phyloP scores from a whole-genome alignment of 805 yeast species.

The Nakazawaea ishiwadae region DNA sequence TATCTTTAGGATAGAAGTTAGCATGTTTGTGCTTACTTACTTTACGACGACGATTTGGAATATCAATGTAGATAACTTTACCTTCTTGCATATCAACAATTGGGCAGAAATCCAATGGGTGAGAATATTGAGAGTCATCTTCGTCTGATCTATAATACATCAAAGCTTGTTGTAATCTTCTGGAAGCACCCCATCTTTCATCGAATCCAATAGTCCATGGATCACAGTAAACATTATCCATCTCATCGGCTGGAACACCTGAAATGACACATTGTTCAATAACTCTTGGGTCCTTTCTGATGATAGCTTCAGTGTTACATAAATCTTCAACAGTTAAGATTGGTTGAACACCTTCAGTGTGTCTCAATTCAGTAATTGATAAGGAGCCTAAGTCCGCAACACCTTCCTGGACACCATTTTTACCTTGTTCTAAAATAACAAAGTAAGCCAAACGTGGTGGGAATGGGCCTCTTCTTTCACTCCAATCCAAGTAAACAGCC shows the following conservation, averaged over 20 bases:
- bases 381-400: constrained; percentile 51
- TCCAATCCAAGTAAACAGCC: constrained; percentile 59
- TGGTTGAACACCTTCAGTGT: constrained; percentile 64
- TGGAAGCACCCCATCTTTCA: constrained; percentile 69
- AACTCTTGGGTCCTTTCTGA: constrained; percentile 67
- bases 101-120: constrained; percentile 79
- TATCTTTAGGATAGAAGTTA: constrained; percentile 63
- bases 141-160: constrained; percentile 72
- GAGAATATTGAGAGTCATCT: constrained; percentile 65
- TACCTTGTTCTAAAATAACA: constrained; percentile 55
- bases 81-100: constrained; percentile 69
- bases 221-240: constrained; percentile 59
- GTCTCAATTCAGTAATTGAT: constrained; percentile 41
- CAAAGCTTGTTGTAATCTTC: constrained; percentile 76
- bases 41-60: constrained; percentile 71
- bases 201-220: constrained; percentile 66
- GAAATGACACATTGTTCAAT: constrained; percentile 67
- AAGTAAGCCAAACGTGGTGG: constrained; percentile 70
- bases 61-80: constrained; percentile 69
- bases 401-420: constrained; percentile 67
- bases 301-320: constrained; percentile 54
- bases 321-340: constrained; percentile 69
- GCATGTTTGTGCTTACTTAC: constrained; percentile 64
- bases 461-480: constrained; percentile 49
- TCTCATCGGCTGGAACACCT: constrained; percentile 60